These are phyloP conservation scores for Escovopsis weberi DNA, from an alignment of 2,329 filamentous ascomycete genomes.

Conservation along the genomic window DNA sequence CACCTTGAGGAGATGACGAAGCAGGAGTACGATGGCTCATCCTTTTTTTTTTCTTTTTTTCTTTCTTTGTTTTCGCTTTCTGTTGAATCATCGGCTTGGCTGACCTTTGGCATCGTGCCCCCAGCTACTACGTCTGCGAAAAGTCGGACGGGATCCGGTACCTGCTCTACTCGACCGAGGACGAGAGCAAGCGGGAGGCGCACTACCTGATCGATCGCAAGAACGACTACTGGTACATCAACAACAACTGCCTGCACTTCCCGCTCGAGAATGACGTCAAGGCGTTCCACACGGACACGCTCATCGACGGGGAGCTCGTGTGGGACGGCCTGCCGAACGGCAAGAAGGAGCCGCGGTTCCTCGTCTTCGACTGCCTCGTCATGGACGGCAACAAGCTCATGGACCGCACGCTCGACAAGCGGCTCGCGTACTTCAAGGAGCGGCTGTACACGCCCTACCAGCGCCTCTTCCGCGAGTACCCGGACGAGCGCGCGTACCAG, in stretches of 20 bases:
- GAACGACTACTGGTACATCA: conserved; percentile 89
- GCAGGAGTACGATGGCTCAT: conserved; percentile 45
- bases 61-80: no score
- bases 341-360: conserved; percentile 57
- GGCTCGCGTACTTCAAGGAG: conserved; percentile 73
- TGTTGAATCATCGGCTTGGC: no score
- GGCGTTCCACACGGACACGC: conserved; percentile 62
- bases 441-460: conserved; percentile 60
- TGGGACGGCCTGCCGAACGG: conserved; percentile 62
- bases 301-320: conserved; percentile 89
- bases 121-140: conserved; percentile 88
- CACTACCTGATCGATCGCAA: conserved; percentile 95
- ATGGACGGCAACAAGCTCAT: conserved; percentile 65
- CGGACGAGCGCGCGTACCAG: conserved; percentile 53
- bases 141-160: conserved; percentile 96
- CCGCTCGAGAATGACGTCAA: conserved; percentile 51
- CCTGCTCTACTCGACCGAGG: conserved; percentile 73
- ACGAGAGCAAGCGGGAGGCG: conserved; percentile 46
- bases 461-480: conserved; percentile 47
- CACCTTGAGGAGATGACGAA: conserved; percentile 72
- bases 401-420: conserved; percentile 71
- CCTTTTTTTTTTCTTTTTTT: not conserved
- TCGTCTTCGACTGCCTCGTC: conserved; percentile 87
- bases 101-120: no score
- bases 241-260: conserved; percentile 58